Percentiles rank a stretch among this genome's conserved stretches.
Conservation (phyloP, 2,329 filamentous ascomycete species). For the Lecanicillium sp. region DNA sequence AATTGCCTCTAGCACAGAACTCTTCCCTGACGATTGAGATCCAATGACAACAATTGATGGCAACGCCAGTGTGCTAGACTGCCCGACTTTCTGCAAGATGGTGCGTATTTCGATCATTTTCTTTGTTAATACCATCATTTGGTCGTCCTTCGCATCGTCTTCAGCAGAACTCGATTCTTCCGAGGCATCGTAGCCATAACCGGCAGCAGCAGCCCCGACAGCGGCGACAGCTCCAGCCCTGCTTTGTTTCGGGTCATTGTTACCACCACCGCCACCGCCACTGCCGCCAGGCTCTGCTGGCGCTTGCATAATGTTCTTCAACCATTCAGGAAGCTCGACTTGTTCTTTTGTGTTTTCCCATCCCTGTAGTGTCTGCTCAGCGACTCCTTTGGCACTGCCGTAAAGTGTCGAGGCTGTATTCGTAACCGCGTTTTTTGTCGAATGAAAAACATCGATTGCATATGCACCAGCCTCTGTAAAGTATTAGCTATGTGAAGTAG, state of each 20-base stretch:
- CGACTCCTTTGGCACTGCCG: slow-evolving; percentile 66
- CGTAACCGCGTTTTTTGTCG: slow-evolving; percentile 65
- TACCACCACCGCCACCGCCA: slow-evolving; percentile 41
- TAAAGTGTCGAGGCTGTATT: slow-evolving; percentile 64
- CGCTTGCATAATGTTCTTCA: slow-evolving; percentile 63
- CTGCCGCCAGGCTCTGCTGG: slow-evolving; percentile 54
- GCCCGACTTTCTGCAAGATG: slow-evolving; percentile 84
- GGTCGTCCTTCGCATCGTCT: slow-evolving; percentile 77
- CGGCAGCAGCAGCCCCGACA: slow-evolving; percentile 67
- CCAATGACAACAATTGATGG: slow-evolving; percentile 99
- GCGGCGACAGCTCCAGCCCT: slow-evolving; percentile 55
- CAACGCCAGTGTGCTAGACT: slow-evolving; percentile 79
- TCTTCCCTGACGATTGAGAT: slow-evolving; percentile 97
- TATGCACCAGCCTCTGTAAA: slow-evolving; percentile 43
- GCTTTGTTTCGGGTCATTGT: slow-evolving; percentile 51
- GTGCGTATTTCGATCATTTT: slow-evolving; percentile 99
- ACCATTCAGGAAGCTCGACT: slow-evolving; percentile 66
- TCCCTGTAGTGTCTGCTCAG: slow-evolving; percentile 70
- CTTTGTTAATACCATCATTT: slow-evolving; percentile 98
- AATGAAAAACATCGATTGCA: slow-evolving; percentile 60
- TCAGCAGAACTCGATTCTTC: slow-evolving; percentile 58
- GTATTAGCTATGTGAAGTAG: slow-evolving; percentile 20
- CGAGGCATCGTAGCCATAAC: slow-evolving; percentile 70
- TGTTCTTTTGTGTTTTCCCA: slow-evolving; percentile 81
- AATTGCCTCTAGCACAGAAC: slow-evolving; percentile 91